phyloP scores from a whole-genome alignment of 2,329 filamentous ascomycete genomes.

The Ceratocystis ficicola region DNA sequence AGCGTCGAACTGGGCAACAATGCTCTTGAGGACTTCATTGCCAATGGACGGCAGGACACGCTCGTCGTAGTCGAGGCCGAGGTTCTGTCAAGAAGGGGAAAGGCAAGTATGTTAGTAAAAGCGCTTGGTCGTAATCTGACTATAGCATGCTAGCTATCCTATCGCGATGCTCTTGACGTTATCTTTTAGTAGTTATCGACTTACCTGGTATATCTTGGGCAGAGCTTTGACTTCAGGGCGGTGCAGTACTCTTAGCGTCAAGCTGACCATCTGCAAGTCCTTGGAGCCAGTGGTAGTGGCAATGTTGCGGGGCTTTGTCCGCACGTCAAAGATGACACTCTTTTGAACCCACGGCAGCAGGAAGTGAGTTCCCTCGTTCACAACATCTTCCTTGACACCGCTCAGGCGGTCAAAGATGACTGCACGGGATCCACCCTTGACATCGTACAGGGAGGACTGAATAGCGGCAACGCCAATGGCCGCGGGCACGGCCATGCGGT shows the following conservation, averaged over 20 bases:
- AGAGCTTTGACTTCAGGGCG: slow-evolving; percentile 83
- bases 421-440: slow-evolving; percentile 83
- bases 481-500: slow-evolving; percentile 59
- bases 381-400: slow-evolving; percentile 83
- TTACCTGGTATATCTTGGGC: slow-evolving; percentile 96
- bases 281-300: slow-evolving; percentile 95
- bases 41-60: slow-evolving; percentile 95
- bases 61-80: slow-evolving; percentile 97
- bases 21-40: slow-evolving; percentile 97
- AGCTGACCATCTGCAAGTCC: slow-evolving; percentile 98
- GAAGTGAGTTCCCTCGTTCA: slow-evolving; percentile 96
- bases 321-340: slow-evolving; percentile 90
- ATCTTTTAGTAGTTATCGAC: background rate
- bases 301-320: slow-evolving; percentile 94
- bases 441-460: slow-evolving; percentile 85
- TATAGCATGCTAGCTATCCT: background rate
- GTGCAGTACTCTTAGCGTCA: slow-evolving; percentile 91
- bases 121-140: background rate
- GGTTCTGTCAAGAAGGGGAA: slow-evolving; percentile 48
- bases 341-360: slow-evolving; percentile 90
- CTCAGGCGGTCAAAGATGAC: slow-evolving; percentile 94
- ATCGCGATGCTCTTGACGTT: background rate
- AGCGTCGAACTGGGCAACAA: slow-evolving; percentile 97
- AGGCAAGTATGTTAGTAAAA: slow-evolving; percentile 15
- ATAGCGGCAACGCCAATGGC: slow-evolving; percentile 54